Evolutionary conservation across 164 flowering plant genomes (phyloP), one percentile per base, ranked within the genome.

Genomic region (Paratinospora sagittata): DNA sequence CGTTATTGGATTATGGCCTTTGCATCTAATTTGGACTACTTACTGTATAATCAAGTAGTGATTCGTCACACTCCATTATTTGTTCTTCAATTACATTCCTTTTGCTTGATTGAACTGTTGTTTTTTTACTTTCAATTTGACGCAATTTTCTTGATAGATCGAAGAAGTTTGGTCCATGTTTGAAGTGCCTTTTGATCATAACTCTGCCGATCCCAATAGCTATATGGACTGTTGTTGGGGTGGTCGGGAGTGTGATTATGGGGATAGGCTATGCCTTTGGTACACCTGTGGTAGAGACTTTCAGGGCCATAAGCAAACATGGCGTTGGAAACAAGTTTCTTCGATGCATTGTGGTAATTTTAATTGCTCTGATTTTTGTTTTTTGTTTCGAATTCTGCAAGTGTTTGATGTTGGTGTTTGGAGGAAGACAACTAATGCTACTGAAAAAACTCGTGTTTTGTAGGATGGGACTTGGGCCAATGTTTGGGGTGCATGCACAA

Each of bases 381-480:
- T 36, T 36, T 39, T 1, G 10, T n/a, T 39, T 39, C 5, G 7
- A 39, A 39, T 39, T 39, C 43, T 39, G 43, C 43, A 11, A 8
- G 0, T 39, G 5, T n/a, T n/a, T n/a, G n/a, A n/a, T n/a, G n/a
- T n/a, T n/a, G n/a, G n/a, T n/a, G n/a, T 3, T 8, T 39, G 43
- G 10, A 39, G 43, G 43, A 39, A 39, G 43, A 39, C 43, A 39
- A 39, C n/a, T n/a, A 39, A 39, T n/a, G n/a, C n/a, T 39, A 39
- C 43, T 7, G 26, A 36, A 30, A 30, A n/a, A 13, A 45, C 8
- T 19, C 58, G n/a, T 21, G 16, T 39, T 36, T 13, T 7, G n/a
- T 27, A 79, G 81, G 78, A 79, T 73, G 79, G 79, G 3, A 73
- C 81, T 39, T 73, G 74, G 72, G 65, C 64, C 66, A 67, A 73